Evolutionary conservation across 768 basidiomycete species (phyloP).

Genomic region (Calocybe indica): DNA sequence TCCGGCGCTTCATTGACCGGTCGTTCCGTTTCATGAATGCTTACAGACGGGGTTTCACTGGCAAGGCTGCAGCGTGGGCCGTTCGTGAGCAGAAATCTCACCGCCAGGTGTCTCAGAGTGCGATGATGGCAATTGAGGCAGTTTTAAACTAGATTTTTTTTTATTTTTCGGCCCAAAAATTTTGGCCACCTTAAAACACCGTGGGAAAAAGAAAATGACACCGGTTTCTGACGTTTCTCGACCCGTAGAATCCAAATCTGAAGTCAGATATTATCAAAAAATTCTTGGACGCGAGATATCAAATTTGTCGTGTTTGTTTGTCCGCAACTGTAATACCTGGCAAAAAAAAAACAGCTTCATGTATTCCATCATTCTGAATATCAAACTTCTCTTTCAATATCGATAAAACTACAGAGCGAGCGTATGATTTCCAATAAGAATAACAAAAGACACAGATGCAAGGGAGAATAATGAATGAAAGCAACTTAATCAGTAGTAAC

Average conservation of each 20-base stretch:
- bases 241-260: conserved; percentile 1
- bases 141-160: conserved; percentile 3
- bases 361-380: no score
- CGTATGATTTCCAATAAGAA: no score
- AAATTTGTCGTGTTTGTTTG: neutral
- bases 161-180: conserved; percentile 10
- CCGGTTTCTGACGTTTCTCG: neutral
- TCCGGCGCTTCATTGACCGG: conserved; percentile 20
- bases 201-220: conserved; percentile 14
- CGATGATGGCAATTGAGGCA: conserved; percentile 17
- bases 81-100: conserved; percentile 25
- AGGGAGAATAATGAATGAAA: no score
- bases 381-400: no score
- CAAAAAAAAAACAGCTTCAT: no score
- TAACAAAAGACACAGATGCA: no score
- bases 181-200: conserved; percentile 12
- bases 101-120: conserved; percentile 13
- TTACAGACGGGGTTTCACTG: conserved; percentile 23
- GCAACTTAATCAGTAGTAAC: no score
- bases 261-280: neutral
- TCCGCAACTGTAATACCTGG: no score
- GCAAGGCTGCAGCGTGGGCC: conserved; percentile 27
- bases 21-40: conserved; percentile 23
- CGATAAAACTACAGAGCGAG: no score
- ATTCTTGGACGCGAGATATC: neutral